A percentile compares a stretch with the other conserved stretches of the same genome.
These are phyloP conservation scores for Vararia minispora DNA, from an alignment of 768 basidiomycete species.

Conservation along the genomic window DNA sequence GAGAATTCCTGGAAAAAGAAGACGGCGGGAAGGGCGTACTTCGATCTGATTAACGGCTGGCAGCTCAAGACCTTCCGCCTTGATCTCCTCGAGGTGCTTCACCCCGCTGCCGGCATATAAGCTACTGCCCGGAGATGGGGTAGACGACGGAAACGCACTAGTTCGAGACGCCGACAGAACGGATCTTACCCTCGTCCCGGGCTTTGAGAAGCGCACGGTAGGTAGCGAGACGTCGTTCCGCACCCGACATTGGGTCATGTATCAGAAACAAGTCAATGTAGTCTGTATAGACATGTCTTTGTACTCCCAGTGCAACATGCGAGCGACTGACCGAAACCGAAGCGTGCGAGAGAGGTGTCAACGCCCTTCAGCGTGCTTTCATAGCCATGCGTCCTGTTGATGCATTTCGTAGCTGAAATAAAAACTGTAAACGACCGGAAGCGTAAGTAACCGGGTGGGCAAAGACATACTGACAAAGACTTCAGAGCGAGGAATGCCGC, in stretches of 20 bases:
- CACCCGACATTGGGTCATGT: slow-evolving; percentile 31
- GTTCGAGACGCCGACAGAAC: slow-evolving; percentile 35
- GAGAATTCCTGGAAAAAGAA: background rate
- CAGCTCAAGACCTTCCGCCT: slow-evolving; percentile 41
- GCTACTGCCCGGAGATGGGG: background rate
- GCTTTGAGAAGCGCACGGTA: slow-evolving; percentile 29
- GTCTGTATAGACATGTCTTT: slow-evolving; percentile 17
- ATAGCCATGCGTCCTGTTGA: too few species aligned
- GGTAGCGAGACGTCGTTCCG: slow-evolving; percentile 25
- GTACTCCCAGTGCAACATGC: background rate
- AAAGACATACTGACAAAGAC: slow-evolving; percentile 49
- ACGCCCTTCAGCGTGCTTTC: slow-evolving; percentile 5
- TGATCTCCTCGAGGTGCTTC: slow-evolving; percentile 66
- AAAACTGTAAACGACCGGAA: too few species aligned
- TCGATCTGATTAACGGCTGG: slow-evolving; percentile 78
- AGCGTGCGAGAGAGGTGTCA: slow-evolving; percentile 3
- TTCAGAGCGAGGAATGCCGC: slow-evolving; percentile 68
- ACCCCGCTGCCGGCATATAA: slow-evolving; percentile 38
- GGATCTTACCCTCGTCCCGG: slow-evolving; percentile 25
- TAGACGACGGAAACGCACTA: slow-evolving; percentile 25
- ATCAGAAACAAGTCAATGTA: slow-evolving; percentile 39
- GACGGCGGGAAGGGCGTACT: slow-evolving; percentile 24
- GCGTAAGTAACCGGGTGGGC: too few species aligned
- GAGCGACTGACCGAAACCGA: slow-evolving; percentile 1
- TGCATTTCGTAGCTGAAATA: too few species aligned